Conservation (phyloP, 352 stramenopile genomes). For the Globisporangium perplexum region DNA sequence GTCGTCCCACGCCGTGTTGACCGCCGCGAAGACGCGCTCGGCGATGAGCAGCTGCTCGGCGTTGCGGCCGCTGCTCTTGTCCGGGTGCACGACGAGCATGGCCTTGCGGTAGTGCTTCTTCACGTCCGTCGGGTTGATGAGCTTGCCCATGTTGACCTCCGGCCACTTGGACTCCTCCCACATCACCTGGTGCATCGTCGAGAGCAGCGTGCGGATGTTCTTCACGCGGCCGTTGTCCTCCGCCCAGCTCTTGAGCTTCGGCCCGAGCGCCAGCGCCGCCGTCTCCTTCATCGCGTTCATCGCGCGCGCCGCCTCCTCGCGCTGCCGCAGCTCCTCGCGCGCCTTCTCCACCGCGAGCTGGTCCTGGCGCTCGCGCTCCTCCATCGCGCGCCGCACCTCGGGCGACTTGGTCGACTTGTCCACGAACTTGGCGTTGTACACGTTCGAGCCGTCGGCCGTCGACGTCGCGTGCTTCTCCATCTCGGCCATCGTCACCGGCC, state of each 20-base stretch:
- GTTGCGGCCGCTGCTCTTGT: constrained; percentile 84
- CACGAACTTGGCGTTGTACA: constrained; percentile 82
- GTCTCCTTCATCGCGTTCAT: constrained; percentile 70
- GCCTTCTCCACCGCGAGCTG: constrained; percentile 68
- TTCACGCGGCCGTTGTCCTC: constrained; percentile 86
- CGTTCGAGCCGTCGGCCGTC: constrained; percentile 73
- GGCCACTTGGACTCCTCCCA: constrained; percentile 87
- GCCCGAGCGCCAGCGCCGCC: constrained; percentile 44
- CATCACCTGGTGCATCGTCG: constrained; percentile 90
- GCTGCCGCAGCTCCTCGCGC: constrained; percentile 61
- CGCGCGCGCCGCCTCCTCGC: constrained; percentile 48
- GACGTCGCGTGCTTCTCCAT: constrained; percentile 65
- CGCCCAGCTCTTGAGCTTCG: constrained; percentile 75
- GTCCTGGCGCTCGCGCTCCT: constrained; percentile 71
- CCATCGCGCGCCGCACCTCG: constrained; percentile 74
- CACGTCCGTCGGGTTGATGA: constrained; percentile 87
- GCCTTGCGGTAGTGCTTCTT: constrained; percentile 90
- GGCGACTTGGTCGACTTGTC: constrained; percentile 82
- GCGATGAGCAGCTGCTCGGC: constrained; percentile 88
- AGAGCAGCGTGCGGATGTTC: constrained; percentile 89
- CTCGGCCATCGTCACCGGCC: constrained; percentile 76
- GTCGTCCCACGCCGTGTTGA: constrained; percentile 90
- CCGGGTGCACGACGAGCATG: constrained; percentile 91
- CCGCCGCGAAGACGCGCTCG: constrained; percentile 85
- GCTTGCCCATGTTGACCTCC: constrained; percentile 88